Percentiles rank a stretch among this genome's conserved stretches.
phyloP scores from a whole-genome alignment of 306 rosid genomes.

The Arachis stenosperma region DNA sequence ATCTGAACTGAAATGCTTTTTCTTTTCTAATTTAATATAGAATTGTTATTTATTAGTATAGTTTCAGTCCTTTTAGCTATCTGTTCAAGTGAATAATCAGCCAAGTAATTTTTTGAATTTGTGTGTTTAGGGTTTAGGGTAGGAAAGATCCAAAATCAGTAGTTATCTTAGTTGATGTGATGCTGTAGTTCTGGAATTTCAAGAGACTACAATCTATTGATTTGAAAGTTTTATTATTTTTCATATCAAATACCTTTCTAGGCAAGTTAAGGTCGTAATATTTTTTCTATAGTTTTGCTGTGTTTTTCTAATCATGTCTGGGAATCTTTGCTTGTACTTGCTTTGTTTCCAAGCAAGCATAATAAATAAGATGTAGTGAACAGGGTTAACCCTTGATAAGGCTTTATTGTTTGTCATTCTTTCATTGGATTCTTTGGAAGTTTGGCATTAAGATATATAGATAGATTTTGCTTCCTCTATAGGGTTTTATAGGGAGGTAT shows the following conservation, averaged over 20 bases:
- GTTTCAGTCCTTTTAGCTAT: conserved; percentile 19
- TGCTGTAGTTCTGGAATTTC: conserved; percentile 40
- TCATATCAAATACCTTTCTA: conserved; percentile 44
- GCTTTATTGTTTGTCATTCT: conserved; percentile 53
- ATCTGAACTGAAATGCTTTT: conserved; percentile 6
- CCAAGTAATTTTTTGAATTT: conserved; percentile 25
- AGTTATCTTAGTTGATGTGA: conserved; percentile 6
- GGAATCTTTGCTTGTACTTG: conserved; percentile 61
- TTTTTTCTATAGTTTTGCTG: conserved; percentile 31
- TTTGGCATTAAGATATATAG: conserved; percentile 40
- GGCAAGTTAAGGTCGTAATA: conserved; percentile 38
- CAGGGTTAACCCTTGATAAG: conserved; percentile 28
- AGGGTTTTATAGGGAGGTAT: conserved; percentile 42
- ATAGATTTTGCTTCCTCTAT: conserved; percentile 39
- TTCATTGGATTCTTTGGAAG: conserved; percentile 55
- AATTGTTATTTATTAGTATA: not conserved
- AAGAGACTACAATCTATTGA: conserved; percentile 23
- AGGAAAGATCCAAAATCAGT: not conserved
- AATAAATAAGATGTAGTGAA: conserved; percentile 37
- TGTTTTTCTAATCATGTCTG: conserved; percentile 29
- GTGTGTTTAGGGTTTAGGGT: conserved; percentile 10
- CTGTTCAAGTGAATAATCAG: conserved; percentile 11
- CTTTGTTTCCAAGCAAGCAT: conserved; percentile 73
- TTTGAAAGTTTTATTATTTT: conserved; percentile 2
- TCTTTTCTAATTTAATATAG: not conserved